Conservation (phyloP, 2,329 filamentous ascomycete genomes). For the Metarhizium rileyi region DNA sequence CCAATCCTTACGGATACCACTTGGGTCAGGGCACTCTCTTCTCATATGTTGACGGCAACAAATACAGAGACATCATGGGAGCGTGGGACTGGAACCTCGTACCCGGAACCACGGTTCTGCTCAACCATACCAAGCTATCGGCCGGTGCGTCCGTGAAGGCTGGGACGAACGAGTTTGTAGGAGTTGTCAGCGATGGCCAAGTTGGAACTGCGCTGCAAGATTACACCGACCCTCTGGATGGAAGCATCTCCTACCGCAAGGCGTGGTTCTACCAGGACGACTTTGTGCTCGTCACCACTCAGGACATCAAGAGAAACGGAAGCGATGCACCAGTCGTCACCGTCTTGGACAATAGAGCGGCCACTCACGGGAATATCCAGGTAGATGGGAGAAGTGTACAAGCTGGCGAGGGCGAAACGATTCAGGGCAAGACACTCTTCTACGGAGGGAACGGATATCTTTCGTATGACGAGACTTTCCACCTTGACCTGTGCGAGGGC, state of each 20-base stretch:
- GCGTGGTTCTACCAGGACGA: constrained; percentile 14
- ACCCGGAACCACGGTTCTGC: constrained; percentile 13
- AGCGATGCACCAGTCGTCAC: constrained; percentile 9
- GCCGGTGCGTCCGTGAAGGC: constrained; percentile 3
- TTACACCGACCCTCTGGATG: constrained; percentile 12
- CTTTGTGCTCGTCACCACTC: constrained; percentile 11
- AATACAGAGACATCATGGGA: constrained; percentile 16
- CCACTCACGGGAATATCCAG: constrained; percentile 6
- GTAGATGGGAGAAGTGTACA: constrained; percentile 6
- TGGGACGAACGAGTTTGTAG: constrained; percentile 14
- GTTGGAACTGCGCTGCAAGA: constrained; percentile 12
- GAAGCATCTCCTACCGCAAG: constrained; percentile 13
- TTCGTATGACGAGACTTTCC: constrained; percentile 10
- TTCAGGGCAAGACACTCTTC: constrained; percentile 7
- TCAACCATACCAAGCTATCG: constrained; percentile 8
- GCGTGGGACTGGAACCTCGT: constrained; percentile 17
- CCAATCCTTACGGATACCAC: constrained; percentile 14
- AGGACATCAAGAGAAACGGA: constrained; percentile 7
- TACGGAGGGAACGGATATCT: constrained; percentile 15
- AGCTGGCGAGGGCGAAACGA: background rate
- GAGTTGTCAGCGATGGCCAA: constrained; percentile 14
- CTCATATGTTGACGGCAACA: constrained; percentile 14
- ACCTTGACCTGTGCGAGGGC: constrained; percentile 12
- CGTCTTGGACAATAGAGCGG: constrained; percentile 13
- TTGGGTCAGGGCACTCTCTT: constrained; percentile 16